Percentiles rank a stretch among this genome's conserved stretches.
These are phyloP conservation scores for Castanopsis chinensis DNA, from an alignment of 306 rosid genomes.

Conservation along the genomic window DNA sequence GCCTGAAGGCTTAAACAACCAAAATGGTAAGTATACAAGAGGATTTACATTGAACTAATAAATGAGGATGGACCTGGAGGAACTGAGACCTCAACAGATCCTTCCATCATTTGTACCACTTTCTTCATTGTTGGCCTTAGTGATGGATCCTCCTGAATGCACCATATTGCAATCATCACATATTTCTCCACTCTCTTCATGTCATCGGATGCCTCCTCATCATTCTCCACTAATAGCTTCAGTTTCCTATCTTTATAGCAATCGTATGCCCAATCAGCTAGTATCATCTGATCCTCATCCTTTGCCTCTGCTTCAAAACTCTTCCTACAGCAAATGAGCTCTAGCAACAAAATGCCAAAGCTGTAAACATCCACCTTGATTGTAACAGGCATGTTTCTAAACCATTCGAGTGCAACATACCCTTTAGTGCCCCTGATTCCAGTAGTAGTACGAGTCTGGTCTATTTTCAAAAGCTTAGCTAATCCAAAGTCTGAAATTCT, in stretches of 20 bases:
- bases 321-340: slow-evolving; percentile 39
- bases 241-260: slow-evolving; percentile 20
- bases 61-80: slow-evolving; percentile 27
- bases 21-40: no score
- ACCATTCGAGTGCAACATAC: slow-evolving; percentile 38
- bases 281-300: slow-evolving; percentile 19
- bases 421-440: slow-evolving; percentile 33
- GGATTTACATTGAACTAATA: slow-evolving; percentile 6
- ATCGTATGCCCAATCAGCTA: slow-evolving; percentile 41
- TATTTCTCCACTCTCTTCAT: slow-evolving; percentile 20
- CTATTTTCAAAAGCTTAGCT: slow-evolving; percentile 27
- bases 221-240: slow-evolving; percentile 3
- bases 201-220: slow-evolving; percentile 18
- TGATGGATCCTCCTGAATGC: slow-evolving; percentile 42
- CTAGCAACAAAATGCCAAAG: slow-evolving; percentile 37
- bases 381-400: slow-evolving; percentile 29
- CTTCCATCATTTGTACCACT: slow-evolving; percentile 39
- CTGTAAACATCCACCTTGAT: slow-evolving; percentile 43
- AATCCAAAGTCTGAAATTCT: slow-evolving; percentile 34
- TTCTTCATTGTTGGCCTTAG: slow-evolving; percentile 39
- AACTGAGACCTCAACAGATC: slow-evolving; percentile 16
- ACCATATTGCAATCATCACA: slow-evolving; percentile 43
- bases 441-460: slow-evolving; percentile 21
- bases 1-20: no score
- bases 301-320: background rate